A percentile compares a stretch with the other conserved stretches of the same genome.
These are phyloP conservation scores for Coemansia sp. DNA, from an alignment of 192 early-diverging fungal species.

Conservation along the genomic window DNA sequence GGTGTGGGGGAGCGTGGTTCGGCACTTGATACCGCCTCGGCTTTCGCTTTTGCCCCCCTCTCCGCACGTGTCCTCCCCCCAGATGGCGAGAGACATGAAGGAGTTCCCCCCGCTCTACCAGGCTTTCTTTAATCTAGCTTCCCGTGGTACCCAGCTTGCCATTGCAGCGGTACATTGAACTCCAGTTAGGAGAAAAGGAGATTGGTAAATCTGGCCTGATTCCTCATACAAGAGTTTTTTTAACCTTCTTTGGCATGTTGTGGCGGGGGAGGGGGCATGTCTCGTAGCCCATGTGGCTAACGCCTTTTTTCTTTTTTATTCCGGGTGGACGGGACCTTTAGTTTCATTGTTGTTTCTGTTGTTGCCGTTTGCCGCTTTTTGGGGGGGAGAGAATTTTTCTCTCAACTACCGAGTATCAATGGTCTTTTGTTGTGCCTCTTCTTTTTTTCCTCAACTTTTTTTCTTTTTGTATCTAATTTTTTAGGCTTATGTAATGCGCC, in stretches of 20 bases:
- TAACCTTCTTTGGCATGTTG: not conserved
- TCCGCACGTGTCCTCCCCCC: not conserved
- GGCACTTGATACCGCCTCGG: not conserved
- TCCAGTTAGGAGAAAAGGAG: not conserved
- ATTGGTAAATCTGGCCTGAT: not conserved
- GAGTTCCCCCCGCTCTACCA: not conserved
- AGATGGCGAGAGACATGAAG: too few relatives aligned
- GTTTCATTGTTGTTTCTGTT: not conserved
- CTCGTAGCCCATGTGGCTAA: not conserved
- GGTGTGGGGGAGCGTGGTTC: not conserved
- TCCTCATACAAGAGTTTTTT: not conserved
- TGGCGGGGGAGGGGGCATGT: not conserved
- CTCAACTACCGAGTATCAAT: not conserved
- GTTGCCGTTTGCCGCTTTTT: not conserved
- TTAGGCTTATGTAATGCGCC: not conserved
- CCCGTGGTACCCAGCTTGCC: not conserved
- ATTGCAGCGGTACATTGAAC: not conserved
- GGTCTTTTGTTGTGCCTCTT: not conserved
- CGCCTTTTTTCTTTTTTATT: not conserved
- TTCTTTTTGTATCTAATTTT: not conserved
- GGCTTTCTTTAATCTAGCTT: not conserved
- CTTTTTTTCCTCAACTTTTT: not conserved
- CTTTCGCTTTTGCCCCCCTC: not conserved
- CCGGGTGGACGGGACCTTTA: not conserved
- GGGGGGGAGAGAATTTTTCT: not conserved